Base-by-base conservation (phyloP, 106 monocot genomes). In the Platanthera guangdongensis region DNA sequence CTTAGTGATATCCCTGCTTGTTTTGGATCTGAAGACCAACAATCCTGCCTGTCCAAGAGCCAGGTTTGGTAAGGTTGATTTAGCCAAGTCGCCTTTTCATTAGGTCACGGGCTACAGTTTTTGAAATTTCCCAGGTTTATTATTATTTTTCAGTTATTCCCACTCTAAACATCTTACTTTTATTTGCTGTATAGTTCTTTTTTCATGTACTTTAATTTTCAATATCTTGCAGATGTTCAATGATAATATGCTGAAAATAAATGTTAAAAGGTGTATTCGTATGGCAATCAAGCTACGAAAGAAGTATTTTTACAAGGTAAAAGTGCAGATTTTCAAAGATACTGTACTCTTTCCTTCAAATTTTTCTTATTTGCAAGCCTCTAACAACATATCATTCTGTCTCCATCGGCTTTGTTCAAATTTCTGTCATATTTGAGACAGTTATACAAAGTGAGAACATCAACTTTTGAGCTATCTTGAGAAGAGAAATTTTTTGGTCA, bases 201-300 rank as follows among this genome's bases (percentile, higher is more conserved):
- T 65, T 65, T 9, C 12, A 65, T 30, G 32, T 32, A 30, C 32
- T 65, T 15, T 30, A 10, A 13, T 39, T 32, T 6, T 30, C 60
- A 52, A 45, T 78, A 21, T 67, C 16, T 15, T 82, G 57, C 83
- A 99, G 99, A 99, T 99, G 82, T 94, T 99, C 71, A 99, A 99
- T 87, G 99, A 99, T 79, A 99, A 94, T 75, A 55, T 86, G 78
- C 81, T 99, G 84, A 94, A 94, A 79, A 92, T 99, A 72, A 88
- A 88, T 69, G 94, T 99, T 57, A 99, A 87, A 80, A 88, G 90
- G 74, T 99, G 99, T 62, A 70, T 92, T 77, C 88, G 83, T 7
- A 75, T 90, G 85, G 99, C 99, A 18, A 84, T 99, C 79, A 99
- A 99, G 81, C 80, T 99, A 73, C 79, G 99, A 75, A 99, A 99